These are phyloP conservation scores for Populus nigra DNA, from an alignment of 345 rosid genomes.

Conservation along the genomic window DNA sequence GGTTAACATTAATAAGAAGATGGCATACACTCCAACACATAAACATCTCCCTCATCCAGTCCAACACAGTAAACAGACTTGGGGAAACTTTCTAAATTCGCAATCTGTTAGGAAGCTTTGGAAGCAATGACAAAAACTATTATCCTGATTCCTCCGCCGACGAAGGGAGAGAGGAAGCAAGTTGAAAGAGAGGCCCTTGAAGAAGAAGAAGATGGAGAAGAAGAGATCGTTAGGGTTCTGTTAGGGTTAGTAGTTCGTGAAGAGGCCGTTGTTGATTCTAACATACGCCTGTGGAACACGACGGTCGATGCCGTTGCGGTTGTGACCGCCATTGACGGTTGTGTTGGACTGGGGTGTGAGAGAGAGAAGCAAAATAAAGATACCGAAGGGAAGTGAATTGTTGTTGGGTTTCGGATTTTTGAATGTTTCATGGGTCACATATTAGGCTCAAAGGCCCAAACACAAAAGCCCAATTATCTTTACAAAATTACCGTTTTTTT, in stretches of 20 bases:
- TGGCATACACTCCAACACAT: neutral
- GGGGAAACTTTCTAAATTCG: neutral
- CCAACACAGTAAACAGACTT: neutral
- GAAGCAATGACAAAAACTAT: neutral
- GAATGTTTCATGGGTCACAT: neutral
- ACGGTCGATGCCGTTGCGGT: conserved; percentile 40
- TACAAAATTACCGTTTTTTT: neutral
- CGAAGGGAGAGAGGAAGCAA: conserved; percentile 40
- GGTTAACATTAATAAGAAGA: neutral
- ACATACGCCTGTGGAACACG: conserved; percentile 40
- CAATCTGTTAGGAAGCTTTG: neutral
- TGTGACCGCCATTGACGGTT: conserved; percentile 48
- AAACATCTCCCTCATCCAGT: neutral
- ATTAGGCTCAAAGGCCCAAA: neutral
- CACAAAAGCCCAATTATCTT: neutral
- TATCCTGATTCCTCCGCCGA: conserved; percentile 40
- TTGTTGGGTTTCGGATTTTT: neutral
- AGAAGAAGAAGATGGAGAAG: conserved; percentile 32
- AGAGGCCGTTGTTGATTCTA: conserved; percentile 32
- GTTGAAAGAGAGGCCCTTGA: conserved; percentile 49
- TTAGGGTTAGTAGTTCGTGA: conserved; percentile 26
- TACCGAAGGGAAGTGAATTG: neutral
- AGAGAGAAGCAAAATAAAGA: neutral
- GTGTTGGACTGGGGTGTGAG: neutral
- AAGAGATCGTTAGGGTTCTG: conserved; percentile 17